phyloP scores from a whole-genome alignment of 768 basidiomycete genomes.

The Termitomyces sp. region DNA sequence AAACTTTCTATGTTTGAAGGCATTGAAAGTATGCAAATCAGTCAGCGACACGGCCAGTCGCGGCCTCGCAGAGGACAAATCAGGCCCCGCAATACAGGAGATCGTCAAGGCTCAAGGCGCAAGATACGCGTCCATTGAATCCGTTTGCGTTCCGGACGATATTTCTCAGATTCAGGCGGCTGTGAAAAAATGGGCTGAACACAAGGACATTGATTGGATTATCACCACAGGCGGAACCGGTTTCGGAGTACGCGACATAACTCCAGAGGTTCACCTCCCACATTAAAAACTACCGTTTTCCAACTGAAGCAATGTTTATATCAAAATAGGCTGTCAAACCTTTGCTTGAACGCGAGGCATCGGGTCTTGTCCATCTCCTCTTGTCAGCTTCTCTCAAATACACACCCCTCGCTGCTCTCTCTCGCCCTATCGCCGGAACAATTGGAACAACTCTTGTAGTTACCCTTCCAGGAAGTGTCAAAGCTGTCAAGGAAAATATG shows the following conservation, averaged over 20 bases:
- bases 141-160: constrained; percentile 64
- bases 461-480: constrained; percentile 82
- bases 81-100: constrained; percentile 57
- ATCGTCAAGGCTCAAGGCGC: constrained; percentile 30
- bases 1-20: neutral
- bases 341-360: constrained; percentile 58
- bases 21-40: constrained; percentile 18
- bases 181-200: constrained; percentile 41
- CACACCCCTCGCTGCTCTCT: constrained; percentile 78
- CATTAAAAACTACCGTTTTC: neutral
- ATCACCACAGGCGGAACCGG: constrained; percentile 88
- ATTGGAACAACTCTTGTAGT: constrained; percentile 61
- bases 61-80: constrained; percentile 48
- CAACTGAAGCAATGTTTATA: neutral
- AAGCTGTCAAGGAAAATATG: constrained; percentile 79
- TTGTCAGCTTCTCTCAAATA: constrained; percentile 62
- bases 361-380: constrained; percentile 74
- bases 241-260: constrained; percentile 73
- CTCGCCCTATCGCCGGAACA: constrained; percentile 79
- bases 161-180: constrained; percentile 39
- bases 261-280: constrained; percentile 61
- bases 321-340: constrained; percentile 47
- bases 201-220: constrained; percentile 59
- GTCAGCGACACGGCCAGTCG: constrained; percentile 69
- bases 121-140: constrained; percentile 30